A percentile compares a stretch with the other conserved stretches of the same genome.
phyloP scores from a whole-genome alignment of 805 yeast species.

The Candida golubevii region DNA sequence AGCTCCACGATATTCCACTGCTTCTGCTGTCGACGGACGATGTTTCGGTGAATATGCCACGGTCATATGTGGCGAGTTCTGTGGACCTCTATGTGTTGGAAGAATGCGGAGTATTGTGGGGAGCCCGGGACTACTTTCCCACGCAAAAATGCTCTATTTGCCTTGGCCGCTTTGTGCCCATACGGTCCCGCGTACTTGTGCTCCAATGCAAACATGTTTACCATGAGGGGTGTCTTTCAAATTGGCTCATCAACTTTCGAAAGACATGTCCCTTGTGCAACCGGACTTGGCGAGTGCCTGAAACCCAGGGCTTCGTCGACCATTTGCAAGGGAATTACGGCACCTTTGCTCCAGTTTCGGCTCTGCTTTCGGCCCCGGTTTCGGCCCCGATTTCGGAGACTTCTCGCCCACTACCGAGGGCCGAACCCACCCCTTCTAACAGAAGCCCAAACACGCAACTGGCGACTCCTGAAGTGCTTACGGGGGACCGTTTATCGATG shows the following conservation, averaged over 20 bases:
- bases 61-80: background rate
- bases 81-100: conserved; percentile 6
- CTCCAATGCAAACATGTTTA: conserved; percentile 60
- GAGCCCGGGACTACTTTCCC: conserved; percentile 11
- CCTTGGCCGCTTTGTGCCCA: conserved; percentile 47
- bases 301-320: conserved; percentile 2
- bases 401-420: no score
- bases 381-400: no score
- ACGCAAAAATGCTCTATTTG: conserved; percentile 59
- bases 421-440: no score
- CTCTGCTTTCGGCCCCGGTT: no score
- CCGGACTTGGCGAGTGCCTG: conserved; percentile 6
- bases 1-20: conserved; percentile 18
- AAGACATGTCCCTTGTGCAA: conserved; percentile 60
- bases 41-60: background rate
- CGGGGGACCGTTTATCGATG: no score
- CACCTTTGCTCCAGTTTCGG: conserved; percentile 4
- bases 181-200: conserved; percentile 45
- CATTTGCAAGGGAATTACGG: conserved; percentile 1
- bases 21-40: conserved; percentile 14
- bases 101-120: conserved; percentile 7
- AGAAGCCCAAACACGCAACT: no score
- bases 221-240: conserved; percentile 54
- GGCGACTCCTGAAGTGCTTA: no score
- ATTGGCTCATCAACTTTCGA: conserved; percentile 54